Percentiles rank a stretch among this genome's conserved stretches.
Conservation (phyloP, 2,329 filamentous ascomycete genomes). For the Diplodia sapinea region DNA sequence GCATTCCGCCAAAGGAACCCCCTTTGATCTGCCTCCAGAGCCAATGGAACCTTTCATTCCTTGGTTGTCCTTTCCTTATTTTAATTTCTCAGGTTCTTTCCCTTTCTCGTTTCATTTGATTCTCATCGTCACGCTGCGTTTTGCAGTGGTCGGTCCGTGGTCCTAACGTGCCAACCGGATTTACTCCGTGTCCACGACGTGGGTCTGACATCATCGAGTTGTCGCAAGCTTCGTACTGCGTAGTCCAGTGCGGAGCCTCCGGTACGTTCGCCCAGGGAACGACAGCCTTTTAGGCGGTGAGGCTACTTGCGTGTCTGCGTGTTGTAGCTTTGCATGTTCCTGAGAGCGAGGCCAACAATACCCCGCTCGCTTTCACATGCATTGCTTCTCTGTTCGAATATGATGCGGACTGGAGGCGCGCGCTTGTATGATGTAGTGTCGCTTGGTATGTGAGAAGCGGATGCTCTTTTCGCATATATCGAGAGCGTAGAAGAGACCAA, state of each 20-base stretch:
- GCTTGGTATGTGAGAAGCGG: neutral
- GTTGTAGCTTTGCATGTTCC: neutral
- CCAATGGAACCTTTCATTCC: slow-evolving; percentile 1
- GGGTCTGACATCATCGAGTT: slow-evolving; percentile 20
- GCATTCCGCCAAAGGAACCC: neutral
- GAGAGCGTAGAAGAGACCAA: slow-evolving; percentile 3
- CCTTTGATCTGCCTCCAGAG: neutral
- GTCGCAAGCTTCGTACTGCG: slow-evolving; percentile 5
- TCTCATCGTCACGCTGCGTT: neutral
- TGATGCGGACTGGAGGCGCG: slow-evolving; percentile 22
- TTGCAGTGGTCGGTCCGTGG: slow-evolving; percentile 5
- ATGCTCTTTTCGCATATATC: neutral
- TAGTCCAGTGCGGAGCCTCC: neutral
- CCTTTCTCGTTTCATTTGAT: neutral
- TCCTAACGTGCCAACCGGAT: neutral
- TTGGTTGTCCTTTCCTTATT: neutral
- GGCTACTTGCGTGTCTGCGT: neutral
- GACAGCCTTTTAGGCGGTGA: neutral
- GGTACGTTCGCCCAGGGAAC: neutral
- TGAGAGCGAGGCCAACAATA: neutral
- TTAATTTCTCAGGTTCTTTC: neutral
- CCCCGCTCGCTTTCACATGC: neutral
- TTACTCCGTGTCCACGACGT: slow-evolving; percentile 9
- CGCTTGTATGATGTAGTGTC: neutral
- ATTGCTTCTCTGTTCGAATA: slow-evolving; percentile 19